Percentiles rank a stretch among this genome's conserved stretches.
Conservation (phyloP, 306 rosid genomes). For the Sicyos edulis region DNA sequence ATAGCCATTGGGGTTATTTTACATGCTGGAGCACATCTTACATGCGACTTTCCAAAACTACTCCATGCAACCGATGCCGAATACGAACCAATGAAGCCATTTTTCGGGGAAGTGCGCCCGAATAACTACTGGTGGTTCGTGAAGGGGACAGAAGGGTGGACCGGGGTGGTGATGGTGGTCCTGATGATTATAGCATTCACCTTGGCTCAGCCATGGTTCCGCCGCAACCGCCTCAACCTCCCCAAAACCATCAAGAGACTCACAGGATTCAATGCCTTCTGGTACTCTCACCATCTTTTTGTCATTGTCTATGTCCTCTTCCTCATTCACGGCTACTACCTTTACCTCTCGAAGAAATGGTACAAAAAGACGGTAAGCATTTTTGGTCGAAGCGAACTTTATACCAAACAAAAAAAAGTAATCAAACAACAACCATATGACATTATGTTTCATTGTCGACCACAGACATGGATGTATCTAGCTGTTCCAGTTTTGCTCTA, state of each 20-base stretch:
- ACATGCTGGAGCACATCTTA: slow-evolving; percentile 62
- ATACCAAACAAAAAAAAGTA: background rate
- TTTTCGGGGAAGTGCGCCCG: slow-evolving; percentile 54
- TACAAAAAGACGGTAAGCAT: slow-evolving; percentile 70
- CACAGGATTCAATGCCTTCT: slow-evolving; percentile 85
- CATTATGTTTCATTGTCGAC: background rate
- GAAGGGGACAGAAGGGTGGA: slow-evolving; percentile 85
- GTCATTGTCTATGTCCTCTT: slow-evolving; percentile 73
- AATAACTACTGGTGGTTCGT: slow-evolving; percentile 87
- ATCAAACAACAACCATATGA: background rate
- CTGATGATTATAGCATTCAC: slow-evolving; percentile 73
- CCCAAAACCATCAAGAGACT: slow-evolving; percentile 59
- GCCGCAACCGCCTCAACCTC: slow-evolving; percentile 52
- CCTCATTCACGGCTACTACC: slow-evolving; percentile 63
- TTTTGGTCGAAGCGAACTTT: background rate
- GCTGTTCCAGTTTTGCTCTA: slow-evolving; percentile 67
- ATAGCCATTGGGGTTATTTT: slow-evolving; percentile 61
- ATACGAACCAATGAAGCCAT: slow-evolving; percentile 53
- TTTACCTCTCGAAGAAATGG: slow-evolving; percentile 78
- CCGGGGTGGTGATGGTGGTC: slow-evolving; percentile 67
- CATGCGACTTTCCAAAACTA: slow-evolving; percentile 76
- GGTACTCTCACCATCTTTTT: slow-evolving; percentile 92
- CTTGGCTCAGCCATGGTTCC: slow-evolving; percentile 86
- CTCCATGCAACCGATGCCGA: slow-evolving; percentile 49
- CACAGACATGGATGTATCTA: slow-evolving; percentile 86